Evolutionary conservation across 2,329 filamentous ascomycete species (phyloP).

Genomic region (Emericellopsis cladophorae): DNA sequence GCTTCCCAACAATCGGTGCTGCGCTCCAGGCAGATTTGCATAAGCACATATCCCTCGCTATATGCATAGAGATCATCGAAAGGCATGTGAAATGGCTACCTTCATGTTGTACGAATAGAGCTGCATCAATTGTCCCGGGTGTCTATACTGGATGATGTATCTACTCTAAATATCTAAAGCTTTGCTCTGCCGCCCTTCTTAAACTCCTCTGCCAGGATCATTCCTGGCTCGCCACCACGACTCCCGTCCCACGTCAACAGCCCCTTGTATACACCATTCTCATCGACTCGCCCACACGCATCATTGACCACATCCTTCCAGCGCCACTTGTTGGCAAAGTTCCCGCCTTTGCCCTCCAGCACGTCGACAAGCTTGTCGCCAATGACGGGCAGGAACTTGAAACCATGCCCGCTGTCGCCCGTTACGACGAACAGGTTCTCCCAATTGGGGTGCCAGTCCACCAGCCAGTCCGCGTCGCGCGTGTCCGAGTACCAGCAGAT

Average conservation of each 20-base stretch:
- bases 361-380: conserved; percentile 49
- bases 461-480: conserved; percentile 56
- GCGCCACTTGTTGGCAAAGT: conserved; percentile 45
- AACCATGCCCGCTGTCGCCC: conserved; percentile 52
- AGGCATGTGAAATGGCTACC: too few species aligned
- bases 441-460: conserved; percentile 54
- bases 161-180: conserved; percentile 1
- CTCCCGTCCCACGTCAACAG: conserved; percentile 40
- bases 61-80: background rate
- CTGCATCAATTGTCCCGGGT: background rate
- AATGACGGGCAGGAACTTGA: conserved; percentile 57
- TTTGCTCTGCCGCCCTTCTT: conserved; percentile 3
- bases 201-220: conserved; percentile 32
- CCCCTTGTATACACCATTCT: conserved; percentile 21
- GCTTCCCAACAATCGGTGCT: background rate
- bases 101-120: too few species aligned
- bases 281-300: conserved; percentile 14
- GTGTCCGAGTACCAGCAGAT: conserved; percentile 73
- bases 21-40: background rate
- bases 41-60: background rate
- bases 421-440: conserved; percentile 47
- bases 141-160: background rate
- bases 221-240: conserved; percentile 31
- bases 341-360: conserved; percentile 30
- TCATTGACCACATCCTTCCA: conserved; percentile 46